Conservation (phyloP, 2,329 filamentous ascomycete species). For the Lasiodiplodia hormozganensis region DNA sequence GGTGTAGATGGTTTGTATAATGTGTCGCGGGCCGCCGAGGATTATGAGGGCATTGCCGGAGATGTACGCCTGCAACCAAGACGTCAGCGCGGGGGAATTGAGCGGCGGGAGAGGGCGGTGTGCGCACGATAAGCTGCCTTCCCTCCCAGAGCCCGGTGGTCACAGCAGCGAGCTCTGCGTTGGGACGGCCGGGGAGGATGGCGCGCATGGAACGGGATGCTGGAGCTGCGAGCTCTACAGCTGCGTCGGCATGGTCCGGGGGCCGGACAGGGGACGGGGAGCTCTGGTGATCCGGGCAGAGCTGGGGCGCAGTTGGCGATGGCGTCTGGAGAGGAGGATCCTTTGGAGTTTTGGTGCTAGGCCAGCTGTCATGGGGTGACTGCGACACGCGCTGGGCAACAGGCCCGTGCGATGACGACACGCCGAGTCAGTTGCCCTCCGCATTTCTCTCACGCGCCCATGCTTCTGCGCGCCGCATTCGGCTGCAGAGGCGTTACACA, state of each 20-base stretch:
- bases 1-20: constrained; percentile 91
- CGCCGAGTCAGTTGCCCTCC: constrained; percentile 8
- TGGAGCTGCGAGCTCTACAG: constrained; percentile 25
- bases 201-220: constrained; percentile 66
- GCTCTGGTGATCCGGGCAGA: neutral
- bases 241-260: constrained; percentile 27
- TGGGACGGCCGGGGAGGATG: constrained; percentile 80
- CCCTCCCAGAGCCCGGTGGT: constrained; percentile 76
- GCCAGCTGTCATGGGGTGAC: constrained; percentile 28
- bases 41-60: constrained; percentile 88
- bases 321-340: neutral
- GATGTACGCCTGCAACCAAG: constrained; percentile 73
- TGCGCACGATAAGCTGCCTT: constrained; percentile 73
- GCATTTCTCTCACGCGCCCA: neutral
- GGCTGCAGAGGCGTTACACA: neutral
- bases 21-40: constrained; percentile 67
- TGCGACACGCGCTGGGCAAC: neutral
- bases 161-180: constrained; percentile 78
- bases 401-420: constrained; percentile 27
- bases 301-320: neutral
- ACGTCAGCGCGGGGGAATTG: constrained; percentile 22
- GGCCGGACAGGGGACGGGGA: neutral
- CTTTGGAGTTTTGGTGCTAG: neutral
- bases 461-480: neutral
- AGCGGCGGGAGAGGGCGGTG: constrained; percentile 14